Base-by-base conservation (phyloP, 140 eudicot species). In the Erigeron philadelphicus region DNA sequence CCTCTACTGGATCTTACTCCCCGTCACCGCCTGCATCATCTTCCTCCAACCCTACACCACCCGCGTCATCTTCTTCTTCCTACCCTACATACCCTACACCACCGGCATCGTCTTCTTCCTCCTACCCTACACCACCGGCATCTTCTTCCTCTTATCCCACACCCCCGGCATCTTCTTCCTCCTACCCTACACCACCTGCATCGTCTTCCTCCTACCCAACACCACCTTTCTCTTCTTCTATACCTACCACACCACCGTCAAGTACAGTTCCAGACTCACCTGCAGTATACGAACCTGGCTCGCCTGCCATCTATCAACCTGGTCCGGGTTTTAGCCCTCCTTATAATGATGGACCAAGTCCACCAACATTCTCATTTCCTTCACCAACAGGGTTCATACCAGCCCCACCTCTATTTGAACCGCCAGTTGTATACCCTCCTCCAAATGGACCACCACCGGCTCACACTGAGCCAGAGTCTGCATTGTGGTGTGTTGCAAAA, bases 371-470 rank as follows among this genome's bases (percentile, higher is more conserved):
- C 55, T 56, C 72, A 3, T 56, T 69, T 74, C 88, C 88, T 42
- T 72, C 85, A 52, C 88, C 88, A 11, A 77, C 69, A 48, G 81
- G 80, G 43, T 64, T 72, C 67, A 64, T 42, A 60, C 86, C 86
- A 12, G 79, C 82, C 44, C 90, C 90, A 9, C 87, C 91, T 3
- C 75, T 80, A 16, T 93, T 86, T 61, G 77, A 84, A 59, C 95
- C 98, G 16, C 98, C 98, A 0, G 77, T 93, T 7, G 96, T 89
- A 62, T 89, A 79, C 78, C 84, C 84, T 8, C 84, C 81, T 3
- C 84, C 81, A 61, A 75, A 11, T 6, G 78, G 81, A 53, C 77
- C 84, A 18, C 75, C 84, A 7, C 71, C 77, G 1, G 75, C 81
- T 23, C 77, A 66, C n/a, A 59, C 5, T 61, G 74, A 58, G 67